Conservation (phyloP, 768 basidiomycete species). For the Cubamyces lactineus region DNA sequence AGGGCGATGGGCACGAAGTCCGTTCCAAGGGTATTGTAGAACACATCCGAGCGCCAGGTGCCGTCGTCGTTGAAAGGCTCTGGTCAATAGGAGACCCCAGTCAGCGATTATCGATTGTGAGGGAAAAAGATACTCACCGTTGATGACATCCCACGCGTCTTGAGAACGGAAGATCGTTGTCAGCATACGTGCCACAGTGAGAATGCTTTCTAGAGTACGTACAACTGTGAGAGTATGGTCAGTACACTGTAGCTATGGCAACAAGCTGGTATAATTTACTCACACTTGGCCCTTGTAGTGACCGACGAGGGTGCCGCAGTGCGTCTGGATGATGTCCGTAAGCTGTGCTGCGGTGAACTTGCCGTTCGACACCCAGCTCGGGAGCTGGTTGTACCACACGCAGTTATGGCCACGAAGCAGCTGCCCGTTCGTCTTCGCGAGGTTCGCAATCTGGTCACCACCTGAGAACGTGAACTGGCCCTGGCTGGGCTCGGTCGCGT, state of each 20-base stretch:
- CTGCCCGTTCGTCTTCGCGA: constrained; percentile 50
- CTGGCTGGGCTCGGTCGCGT: constrained; percentile 53
- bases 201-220: background rate
- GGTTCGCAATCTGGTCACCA: constrained; percentile 48
- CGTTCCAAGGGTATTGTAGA: constrained; percentile 53
- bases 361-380: constrained; percentile 40
- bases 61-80: constrained; percentile 65
- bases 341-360: constrained; percentile 36
- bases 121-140: constrained; percentile 35
- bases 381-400: constrained; percentile 50
- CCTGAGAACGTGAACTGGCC: constrained; percentile 49
- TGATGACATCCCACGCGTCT: constrained; percentile 59
- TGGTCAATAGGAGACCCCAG: constrained; percentile 1
- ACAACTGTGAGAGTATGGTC: constrained; percentile 16
- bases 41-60: constrained; percentile 54
- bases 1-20: constrained; percentile 57
- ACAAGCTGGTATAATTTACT: constrained; percentile 14
- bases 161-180: constrained; percentile 1
- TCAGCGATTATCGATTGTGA: background rate
- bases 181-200: constrained; percentile 8
- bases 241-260: background rate
- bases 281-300: constrained; percentile 46
- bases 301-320: constrained; percentile 39
- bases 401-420: constrained; percentile 49
- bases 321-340: constrained; percentile 38